Evolutionary conservation across 2,329 filamentous ascomycete species (phyloP).

Genomic region (Xylaria sp.): DNA sequence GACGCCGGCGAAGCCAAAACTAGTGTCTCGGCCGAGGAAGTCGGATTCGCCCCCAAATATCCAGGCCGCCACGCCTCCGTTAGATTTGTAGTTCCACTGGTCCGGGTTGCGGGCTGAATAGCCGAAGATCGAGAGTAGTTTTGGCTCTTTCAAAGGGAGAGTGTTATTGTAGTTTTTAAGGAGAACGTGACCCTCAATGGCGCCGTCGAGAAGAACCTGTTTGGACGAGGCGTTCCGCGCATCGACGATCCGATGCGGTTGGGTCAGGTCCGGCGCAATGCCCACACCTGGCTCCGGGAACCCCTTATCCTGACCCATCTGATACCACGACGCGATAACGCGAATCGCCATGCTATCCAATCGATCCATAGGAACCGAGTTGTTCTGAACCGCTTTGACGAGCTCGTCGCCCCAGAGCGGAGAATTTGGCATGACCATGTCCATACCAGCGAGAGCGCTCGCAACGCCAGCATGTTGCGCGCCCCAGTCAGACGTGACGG

Average conservation of each 20-base stretch:
- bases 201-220: constrained; percentile 46
- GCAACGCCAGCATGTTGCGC: constrained; percentile 53
- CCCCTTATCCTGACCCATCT: constrained; percentile 46
- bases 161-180: constrained; percentile 55
- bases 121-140: constrained; percentile 54
- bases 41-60: constrained; percentile 38
- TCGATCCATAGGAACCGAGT: constrained; percentile 49
- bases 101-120: constrained; percentile 51
- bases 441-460: constrained; percentile 43
- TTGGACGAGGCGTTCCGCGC: constrained; percentile 45
- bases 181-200: constrained; percentile 58
- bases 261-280: constrained; percentile 44
- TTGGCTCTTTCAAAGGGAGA: constrained; percentile 48
- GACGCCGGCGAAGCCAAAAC: constrained; percentile 29
- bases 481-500: constrained; percentile 52
- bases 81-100: constrained; percentile 38
- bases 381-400: constrained; percentile 53
- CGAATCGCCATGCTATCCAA: constrained; percentile 57
- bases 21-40: constrained; percentile 30
- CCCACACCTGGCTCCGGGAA: constrained; percentile 46
- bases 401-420: constrained; percentile 45
- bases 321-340: constrained; percentile 51
- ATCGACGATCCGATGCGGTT: constrained; percentile 49
- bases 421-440: constrained; percentile 54
- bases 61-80: constrained; percentile 34